phyloP scores from a whole-genome alignment of 306 rosid species.

The Quercus berberidifolia region DNA sequence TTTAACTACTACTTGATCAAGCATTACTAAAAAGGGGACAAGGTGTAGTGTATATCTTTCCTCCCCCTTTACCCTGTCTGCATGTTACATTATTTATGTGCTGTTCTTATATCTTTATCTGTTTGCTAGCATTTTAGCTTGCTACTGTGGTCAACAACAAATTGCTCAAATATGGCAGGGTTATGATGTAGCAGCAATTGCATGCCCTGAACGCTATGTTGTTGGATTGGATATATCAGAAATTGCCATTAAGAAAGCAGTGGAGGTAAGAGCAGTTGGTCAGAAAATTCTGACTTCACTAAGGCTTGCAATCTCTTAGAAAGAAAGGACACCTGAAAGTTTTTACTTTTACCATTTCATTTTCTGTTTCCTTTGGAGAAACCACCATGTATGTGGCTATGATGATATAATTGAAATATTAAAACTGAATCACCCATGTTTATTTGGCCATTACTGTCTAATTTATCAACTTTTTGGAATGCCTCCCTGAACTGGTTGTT shows the following conservation, averaged over 20 bases:
- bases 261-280: conserved; percentile 14
- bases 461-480: neutral
- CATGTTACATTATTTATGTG: neutral
- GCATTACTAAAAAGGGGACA: neutral
- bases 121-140: neutral
- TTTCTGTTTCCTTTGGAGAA: neutral
- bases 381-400: neutral
- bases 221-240: conserved; percentile 40
- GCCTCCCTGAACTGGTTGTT: too few relatives aligned
- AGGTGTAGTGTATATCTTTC: neutral
- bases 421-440: neutral
- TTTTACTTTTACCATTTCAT: neutral
- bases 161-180: conserved; percentile 26
- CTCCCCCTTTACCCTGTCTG: neutral
- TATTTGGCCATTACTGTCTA: neutral
- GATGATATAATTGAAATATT: neutral
- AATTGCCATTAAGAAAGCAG: conserved; percentile 30
- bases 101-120: neutral
- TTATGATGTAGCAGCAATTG: conserved; percentile 35
- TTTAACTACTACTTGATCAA: neutral
- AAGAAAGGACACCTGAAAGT: neutral
- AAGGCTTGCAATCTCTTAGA: neutral
- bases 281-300: neutral
- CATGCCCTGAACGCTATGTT: conserved; percentile 30
- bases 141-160: neutral